A percentile compares a stretch with the other conserved stretches of the same genome.
These are phyloP conservation scores for Pistacia vera DNA, from an alignment of 345 rosid species.

Conservation along the genomic window DNA sequence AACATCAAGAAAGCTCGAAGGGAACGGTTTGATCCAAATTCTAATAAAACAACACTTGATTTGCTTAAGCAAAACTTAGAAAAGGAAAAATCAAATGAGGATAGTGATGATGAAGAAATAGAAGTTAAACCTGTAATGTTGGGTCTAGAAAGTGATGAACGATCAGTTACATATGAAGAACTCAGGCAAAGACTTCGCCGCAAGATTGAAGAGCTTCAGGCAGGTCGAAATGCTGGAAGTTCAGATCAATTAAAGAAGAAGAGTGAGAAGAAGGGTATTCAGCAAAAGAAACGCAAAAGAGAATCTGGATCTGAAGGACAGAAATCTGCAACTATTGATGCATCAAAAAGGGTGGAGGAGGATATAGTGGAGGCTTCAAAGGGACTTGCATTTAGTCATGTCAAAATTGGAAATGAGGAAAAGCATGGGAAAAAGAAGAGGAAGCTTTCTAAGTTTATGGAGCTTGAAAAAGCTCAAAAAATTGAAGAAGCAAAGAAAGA, in stretches of 20 bases:
- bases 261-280: slow-evolving; percentile 28
- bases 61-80: slow-evolving; percentile 66
- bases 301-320: slow-evolving; percentile 44
- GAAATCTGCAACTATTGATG: slow-evolving; percentile 24
- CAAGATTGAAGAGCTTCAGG: slow-evolving; percentile 72
- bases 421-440: slow-evolving; percentile 58
- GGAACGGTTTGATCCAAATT: slow-evolving; percentile 76
- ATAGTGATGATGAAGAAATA: slow-evolving; percentile 48
- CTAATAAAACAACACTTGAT: slow-evolving; percentile 58
- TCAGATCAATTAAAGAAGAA: slow-evolving; percentile 30
- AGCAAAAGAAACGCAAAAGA: slow-evolving; percentile 65
- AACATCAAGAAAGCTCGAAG: slow-evolving; percentile 80
- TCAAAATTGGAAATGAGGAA: slow-evolving; percentile 69
- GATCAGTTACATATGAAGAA: slow-evolving; percentile 71
- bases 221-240: slow-evolving; percentile 43
- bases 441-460: slow-evolving; percentile 60
- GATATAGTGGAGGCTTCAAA: slow-evolving; percentile 73
- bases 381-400: slow-evolving; percentile 67
- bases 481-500: slow-evolving; percentile 73
- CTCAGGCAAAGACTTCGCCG: slow-evolving; percentile 60
- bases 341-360: slow-evolving; percentile 49
- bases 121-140: slow-evolving; percentile 36
- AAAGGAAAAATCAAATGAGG: slow-evolving; percentile 48
- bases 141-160: slow-evolving; percentile 40
- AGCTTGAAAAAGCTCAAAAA: slow-evolving; percentile 70